Conservation (phyloP, 495 filamentous ascomycete species). For the Thermothielavioides terrestris region DNA sequence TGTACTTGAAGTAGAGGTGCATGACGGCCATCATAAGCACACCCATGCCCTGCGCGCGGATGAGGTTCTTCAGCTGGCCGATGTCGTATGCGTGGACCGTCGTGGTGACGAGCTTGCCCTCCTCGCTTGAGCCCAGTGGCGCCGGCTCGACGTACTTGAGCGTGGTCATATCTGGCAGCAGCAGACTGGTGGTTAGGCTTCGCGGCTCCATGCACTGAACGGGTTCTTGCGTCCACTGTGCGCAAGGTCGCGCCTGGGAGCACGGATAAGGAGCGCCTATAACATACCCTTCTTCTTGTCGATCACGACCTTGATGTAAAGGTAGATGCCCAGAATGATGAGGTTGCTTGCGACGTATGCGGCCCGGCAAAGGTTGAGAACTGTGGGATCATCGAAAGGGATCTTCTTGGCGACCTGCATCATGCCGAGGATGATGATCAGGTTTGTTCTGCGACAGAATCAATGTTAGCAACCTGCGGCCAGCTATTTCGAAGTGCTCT, state of each 20-base stretch:
- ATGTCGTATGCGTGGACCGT: conserved; percentile 91
- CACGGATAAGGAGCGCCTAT: not conserved
- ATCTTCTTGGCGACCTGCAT: conserved; percentile 97
- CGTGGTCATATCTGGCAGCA: conserved; percentile 86
- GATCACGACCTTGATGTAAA: conserved; percentile 74
- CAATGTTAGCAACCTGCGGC: conserved; percentile 13
- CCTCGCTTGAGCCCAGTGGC: conserved; percentile 81
- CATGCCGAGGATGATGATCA: conserved; percentile 90
- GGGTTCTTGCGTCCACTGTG: too few relatives aligned
- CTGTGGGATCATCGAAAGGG: conserved; percentile 83
- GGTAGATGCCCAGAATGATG: conserved; percentile 73
- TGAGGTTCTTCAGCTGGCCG: conserved; percentile 68
- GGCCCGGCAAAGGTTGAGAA: conserved; percentile 73
- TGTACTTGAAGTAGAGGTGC: conserved; percentile 99
- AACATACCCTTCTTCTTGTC: conserved; percentile 87
- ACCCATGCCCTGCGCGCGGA: conserved; percentile 87
- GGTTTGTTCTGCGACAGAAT: conserved; percentile 61
- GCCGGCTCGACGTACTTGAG: conserved; percentile 97
- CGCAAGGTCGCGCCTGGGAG: not conserved
- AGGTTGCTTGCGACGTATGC: conserved; percentile 82
- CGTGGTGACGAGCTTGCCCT: conserved; percentile 90
- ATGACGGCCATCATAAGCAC: conserved; percentile 96
- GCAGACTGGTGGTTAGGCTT: too few relatives aligned
- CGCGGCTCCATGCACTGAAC: too few relatives aligned
- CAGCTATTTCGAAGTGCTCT: not conserved